A percentile compares a stretch with the other conserved stretches of the same genome.
Evolutionary conservation across 208 protist species (phyloP).

Genomic region (Leishmania amazonensis): DNA sequence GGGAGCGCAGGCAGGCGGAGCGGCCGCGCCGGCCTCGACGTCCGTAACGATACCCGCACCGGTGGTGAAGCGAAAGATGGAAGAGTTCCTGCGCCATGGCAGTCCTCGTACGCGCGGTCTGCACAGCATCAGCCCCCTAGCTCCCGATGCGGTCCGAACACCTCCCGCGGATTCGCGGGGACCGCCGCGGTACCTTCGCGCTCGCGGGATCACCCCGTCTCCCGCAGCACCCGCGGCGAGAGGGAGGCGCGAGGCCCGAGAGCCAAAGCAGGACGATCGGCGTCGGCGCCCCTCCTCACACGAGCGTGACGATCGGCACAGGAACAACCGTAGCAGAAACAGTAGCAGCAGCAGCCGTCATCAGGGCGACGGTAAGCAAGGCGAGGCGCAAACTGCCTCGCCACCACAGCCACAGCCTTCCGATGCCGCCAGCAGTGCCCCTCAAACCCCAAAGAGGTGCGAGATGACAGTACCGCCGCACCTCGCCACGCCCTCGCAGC

Average conservation of each 20-base stretch:
- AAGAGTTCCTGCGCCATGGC: constrained; percentile 21
- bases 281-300: neutral
- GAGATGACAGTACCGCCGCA: neutral
- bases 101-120: constrained; percentile 32
- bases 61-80: neutral
- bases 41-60: too few relatives aligned
- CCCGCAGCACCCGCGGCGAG: neutral
- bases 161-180: constrained; percentile 37
- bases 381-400: neutral
- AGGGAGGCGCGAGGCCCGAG: neutral
- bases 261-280: neutral
- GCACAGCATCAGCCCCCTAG: constrained; percentile 39
- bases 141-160: constrained; percentile 28
- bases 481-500: neutral
- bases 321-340: neutral
- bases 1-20: neutral
- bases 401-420: neutral
- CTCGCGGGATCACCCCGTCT: constrained; percentile 25
- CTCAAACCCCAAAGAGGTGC: neutral
- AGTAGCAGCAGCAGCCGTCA: neutral
- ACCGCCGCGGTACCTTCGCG: constrained; percentile 34
- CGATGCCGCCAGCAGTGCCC: neutral
- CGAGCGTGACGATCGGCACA: neutral
- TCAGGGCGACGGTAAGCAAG: neutral
- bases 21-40: neutral